Evolutionary conservation across 352 stramenopile genomes (phyloP).

Genomic region (Pythium insidiosum): DNA sequence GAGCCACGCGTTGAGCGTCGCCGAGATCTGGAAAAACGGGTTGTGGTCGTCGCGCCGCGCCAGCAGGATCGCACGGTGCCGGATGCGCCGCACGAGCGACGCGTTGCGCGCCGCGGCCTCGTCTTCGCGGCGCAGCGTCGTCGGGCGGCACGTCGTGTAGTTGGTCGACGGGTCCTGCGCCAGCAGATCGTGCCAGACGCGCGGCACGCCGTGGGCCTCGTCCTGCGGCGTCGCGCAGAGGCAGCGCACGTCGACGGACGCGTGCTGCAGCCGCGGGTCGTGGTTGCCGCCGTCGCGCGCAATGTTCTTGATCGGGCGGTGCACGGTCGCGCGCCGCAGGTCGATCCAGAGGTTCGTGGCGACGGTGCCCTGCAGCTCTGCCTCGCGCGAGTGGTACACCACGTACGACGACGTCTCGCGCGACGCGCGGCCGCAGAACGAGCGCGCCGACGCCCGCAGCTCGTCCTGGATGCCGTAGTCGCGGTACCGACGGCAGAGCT

Average conservation of each 20-base stretch:
- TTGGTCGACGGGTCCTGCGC: conserved; percentile 4
- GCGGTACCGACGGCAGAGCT: too few relatives aligned
- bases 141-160: too few relatives aligned
- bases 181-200: conserved; percentile 3
- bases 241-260: conserved; percentile 6
- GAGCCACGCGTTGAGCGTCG: conserved; percentile 19
- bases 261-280: conserved; percentile 21
- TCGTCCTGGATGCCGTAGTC: too few relatives aligned
- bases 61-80: conserved; percentile 7
- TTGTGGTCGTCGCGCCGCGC: conserved; percentile 24
- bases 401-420: background rate
- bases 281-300: conserved; percentile 22
- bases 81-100: background rate
- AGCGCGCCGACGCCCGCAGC: too few relatives aligned
- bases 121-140: too few relatives aligned
- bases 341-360: conserved; percentile 48
- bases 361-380: conserved; percentile 17
- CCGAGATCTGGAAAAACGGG: conserved; percentile 25
- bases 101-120: too few relatives aligned
- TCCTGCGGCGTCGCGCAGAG: background rate
- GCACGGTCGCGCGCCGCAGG: conserved; percentile 16
- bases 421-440: too few relatives aligned
- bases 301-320: conserved; percentile 16
- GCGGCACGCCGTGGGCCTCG: background rate
- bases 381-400: conserved; percentile 1